phyloP scores from a whole-genome alignment of 306 rosid species.

The Dryas octopetala region DNA sequence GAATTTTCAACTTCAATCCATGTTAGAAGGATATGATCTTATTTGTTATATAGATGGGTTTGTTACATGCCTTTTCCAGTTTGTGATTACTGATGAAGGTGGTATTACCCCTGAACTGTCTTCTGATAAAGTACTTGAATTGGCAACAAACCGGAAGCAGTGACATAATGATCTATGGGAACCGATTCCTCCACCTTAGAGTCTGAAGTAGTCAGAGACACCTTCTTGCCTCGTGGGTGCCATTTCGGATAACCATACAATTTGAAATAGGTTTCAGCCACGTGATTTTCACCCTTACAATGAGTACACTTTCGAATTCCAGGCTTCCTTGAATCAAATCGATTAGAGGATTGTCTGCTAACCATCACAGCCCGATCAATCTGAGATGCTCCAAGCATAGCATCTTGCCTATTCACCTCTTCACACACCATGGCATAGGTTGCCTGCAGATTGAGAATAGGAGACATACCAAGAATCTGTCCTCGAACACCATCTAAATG shows the following conservation, averaged over 20 bases:
- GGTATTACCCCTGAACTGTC: too few species aligned
- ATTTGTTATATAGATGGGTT: too few species aligned
- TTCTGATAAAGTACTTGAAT: too few species aligned
- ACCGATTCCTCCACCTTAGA: not conserved
- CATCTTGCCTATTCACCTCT: not conserved
- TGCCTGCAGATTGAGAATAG: not conserved
- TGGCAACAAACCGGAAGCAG: too few species aligned
- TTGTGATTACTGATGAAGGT: too few species aligned
- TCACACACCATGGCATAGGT: not conserved
- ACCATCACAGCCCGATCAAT: not conserved
- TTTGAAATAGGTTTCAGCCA: not conserved
- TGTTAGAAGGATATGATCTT: too few species aligned
- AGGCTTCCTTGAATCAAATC: not conserved
- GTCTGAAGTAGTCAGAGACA: not conserved
- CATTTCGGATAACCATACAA: not conserved
- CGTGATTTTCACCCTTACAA: not conserved
- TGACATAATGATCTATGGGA: too few species aligned
- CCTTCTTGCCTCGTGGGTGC: not conserved
- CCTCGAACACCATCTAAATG: not conserved
- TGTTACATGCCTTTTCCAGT: too few species aligned
- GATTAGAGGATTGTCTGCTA: not conserved
- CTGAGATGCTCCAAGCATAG: not conserved
- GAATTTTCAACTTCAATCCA: too few species aligned
- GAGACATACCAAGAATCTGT: not conserved
- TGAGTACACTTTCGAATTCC: not conserved